These are phyloP conservation scores for Bacterosira constricta DNA, from an alignment of 108 stramenopile species.

Conservation along the genomic window DNA sequence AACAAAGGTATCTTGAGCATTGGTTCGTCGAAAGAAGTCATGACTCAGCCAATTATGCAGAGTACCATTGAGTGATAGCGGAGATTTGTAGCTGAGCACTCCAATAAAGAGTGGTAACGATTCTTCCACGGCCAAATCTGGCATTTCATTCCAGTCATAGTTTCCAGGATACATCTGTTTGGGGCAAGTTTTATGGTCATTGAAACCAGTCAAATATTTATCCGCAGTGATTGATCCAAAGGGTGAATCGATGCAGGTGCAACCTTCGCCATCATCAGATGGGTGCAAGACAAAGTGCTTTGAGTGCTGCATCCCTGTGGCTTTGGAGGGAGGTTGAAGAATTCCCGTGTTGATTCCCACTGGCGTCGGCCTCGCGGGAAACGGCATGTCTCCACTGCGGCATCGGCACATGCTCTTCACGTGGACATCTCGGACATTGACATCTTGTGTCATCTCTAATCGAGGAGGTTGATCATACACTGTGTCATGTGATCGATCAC, in stretches of 20 bases:
- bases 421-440: conserved; percentile 11
- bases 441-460: no score
- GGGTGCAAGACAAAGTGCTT: conserved; percentile 1
- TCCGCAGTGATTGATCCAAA: background rate
- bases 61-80: background rate
- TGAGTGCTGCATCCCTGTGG: background rate
- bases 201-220: background rate
- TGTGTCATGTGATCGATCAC: no score
- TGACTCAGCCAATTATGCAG: conserved; percentile 1
- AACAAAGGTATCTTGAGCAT: conserved; percentile 2
- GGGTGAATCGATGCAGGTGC: background rate
- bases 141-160: conserved; percentile 5
- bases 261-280: background rate
- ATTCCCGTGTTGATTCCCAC: background rate
- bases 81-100: conserved; percentile 10
- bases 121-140: conserved; percentile 12
- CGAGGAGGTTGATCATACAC: no score
- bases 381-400: background rate
- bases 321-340: conserved; percentile 9
- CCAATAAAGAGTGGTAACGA: background rate
- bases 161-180: background rate
- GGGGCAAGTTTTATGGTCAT: background rate
- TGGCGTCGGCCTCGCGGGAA: background rate
- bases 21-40: background rate
- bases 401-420: conserved; percentile 15